Evolutionary conservation across 768 basidiomycete species (phyloP), one percentile per base, ranked within the genome.

Genomic region (Collybia sordida): DNA sequence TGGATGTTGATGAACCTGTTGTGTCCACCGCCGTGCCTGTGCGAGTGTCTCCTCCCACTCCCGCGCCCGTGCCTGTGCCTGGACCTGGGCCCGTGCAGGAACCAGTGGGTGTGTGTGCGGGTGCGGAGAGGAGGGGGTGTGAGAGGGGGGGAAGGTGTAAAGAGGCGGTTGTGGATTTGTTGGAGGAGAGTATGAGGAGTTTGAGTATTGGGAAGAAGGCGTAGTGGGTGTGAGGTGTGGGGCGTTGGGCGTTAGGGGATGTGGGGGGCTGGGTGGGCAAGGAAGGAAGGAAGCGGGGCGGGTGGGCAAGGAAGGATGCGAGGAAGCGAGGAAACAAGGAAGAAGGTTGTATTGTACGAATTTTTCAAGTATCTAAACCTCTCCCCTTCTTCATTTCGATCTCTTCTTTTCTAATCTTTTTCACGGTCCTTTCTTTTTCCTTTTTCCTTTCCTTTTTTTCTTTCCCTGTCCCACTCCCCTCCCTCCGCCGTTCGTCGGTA

Each of bases 121-220:
- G 22, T 31, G 38, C 37, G 50, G 47, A 52, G 42, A 40, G 47
- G 56, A 53, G 52, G 49, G 39, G 35, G 52, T 25, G 39, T 22
- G 45, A 45, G 46, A 59, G 56, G 54, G 51, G 21, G 51, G 49
- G 24, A 55, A 57, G n/a, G 52, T 59, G 59, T 22, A 38, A 52
- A 21, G 49, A 43, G 42, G 49, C 68, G 41, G 57, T 54, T 65
- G 46, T 73, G 22, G 71, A 80, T 37, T 58, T 82, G 22, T 65
- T 86, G 63, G 85, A 85, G 70, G 84, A 86, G 67, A 81, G 82
- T 51, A 85, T 87, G 83, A 70, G 80, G 58, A 83, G 78, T 60
- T 67, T 87, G 71, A 84, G 75, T 49, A 55, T 87, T 54, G 71
- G 69, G 50, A 83, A 83, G 77, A 85, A 80, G 63, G 43, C 51